phyloP scores from a whole-genome alignment of 2,329 filamentous ascomycete species.

The Talaromyces funiculosus region DNA sequence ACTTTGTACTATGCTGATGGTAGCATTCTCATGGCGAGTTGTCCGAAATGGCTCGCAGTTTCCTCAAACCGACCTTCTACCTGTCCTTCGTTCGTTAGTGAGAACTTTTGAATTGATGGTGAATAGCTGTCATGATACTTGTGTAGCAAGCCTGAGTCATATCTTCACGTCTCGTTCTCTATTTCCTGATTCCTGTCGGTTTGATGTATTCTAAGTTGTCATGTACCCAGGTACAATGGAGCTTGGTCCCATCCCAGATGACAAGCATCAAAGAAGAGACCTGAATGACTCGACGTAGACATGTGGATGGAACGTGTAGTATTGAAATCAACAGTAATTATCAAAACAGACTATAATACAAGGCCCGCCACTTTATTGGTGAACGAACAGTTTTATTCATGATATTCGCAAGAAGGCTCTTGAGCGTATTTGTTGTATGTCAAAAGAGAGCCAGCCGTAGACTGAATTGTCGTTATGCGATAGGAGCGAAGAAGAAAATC shows the following conservation, averaged over 20 bases:
- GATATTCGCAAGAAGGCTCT: not conserved
- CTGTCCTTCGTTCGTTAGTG: not conserved
- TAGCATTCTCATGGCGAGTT: not conserved
- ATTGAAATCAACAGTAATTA: not conserved
- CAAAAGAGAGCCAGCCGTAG: not conserved
- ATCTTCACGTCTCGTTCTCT: not conserved
- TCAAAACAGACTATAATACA: slow-evolving; percentile 3
- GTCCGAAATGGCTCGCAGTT: not conserved
- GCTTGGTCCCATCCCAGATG: not conserved
- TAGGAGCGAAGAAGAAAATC: not conserved
- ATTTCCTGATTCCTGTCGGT: not conserved
- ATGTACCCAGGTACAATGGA: not conserved
- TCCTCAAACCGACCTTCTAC: not conserved
- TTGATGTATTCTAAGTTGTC: not conserved
- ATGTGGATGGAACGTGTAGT: not conserved
- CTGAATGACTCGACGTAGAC: not conserved
- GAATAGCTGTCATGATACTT: not conserved
- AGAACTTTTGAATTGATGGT: not conserved
- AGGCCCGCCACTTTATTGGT: not conserved
- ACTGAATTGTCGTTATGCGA: not conserved
- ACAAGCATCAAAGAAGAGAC: not conserved
- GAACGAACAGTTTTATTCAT: not conserved
- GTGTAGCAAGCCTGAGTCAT: not conserved
- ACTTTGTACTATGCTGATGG: not conserved
- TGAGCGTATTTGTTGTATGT: not conserved